Evolutionary conservation across 2,329 filamentous ascomycete species (phyloP).

Genomic region (Neonectria magnoliae): DNA sequence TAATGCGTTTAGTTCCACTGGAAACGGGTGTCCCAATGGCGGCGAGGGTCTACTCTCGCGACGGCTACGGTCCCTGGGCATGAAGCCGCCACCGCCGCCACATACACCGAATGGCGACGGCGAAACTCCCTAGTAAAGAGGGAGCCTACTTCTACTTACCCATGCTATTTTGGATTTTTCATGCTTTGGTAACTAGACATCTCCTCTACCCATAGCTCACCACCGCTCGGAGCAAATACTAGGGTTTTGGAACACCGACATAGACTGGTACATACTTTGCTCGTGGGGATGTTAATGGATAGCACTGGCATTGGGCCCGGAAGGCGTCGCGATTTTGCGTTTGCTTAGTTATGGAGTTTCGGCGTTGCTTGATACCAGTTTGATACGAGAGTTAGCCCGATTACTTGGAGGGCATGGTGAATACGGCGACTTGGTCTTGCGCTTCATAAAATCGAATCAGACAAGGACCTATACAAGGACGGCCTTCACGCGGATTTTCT

Average conservation of each 20-base stretch:
- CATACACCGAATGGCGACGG: slow-evolving; percentile 8
- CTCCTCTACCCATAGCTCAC: not conserved
- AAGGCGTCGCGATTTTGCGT: not conserved
- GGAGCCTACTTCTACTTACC: not conserved
- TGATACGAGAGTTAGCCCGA: not conserved
- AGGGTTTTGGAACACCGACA: not conserved
- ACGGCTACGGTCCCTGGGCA: slow-evolving; percentile 71
- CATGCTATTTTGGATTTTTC: not conserved
- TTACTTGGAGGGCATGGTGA: too few relatives aligned
- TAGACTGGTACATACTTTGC: slow-evolving; percentile 9
- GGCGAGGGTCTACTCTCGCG: slow-evolving; percentile 77
- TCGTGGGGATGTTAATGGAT: slow-evolving; percentile 1
- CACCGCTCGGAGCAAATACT: not conserved
- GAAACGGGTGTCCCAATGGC: slow-evolving; percentile 49
- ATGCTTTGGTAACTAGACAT: slow-evolving; percentile 18
- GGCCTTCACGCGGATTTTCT: too few relatives aligned
- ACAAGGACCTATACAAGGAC: not conserved
- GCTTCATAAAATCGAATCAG: slow-evolving; percentile 7
- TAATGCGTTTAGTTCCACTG: slow-evolving; percentile 56
- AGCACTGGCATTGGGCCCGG: not conserved
- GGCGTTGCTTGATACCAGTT: slow-evolving; percentile 24
- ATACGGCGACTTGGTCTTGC: not conserved
- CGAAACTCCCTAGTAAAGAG: slow-evolving; percentile 14
- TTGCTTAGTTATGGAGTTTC: not conserved
- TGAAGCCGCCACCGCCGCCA: slow-evolving; percentile 44